These are phyloP conservation scores for Suillus brevipes DNA, from an alignment of 768 basidiomycete genomes.

Conservation along the genomic window DNA sequence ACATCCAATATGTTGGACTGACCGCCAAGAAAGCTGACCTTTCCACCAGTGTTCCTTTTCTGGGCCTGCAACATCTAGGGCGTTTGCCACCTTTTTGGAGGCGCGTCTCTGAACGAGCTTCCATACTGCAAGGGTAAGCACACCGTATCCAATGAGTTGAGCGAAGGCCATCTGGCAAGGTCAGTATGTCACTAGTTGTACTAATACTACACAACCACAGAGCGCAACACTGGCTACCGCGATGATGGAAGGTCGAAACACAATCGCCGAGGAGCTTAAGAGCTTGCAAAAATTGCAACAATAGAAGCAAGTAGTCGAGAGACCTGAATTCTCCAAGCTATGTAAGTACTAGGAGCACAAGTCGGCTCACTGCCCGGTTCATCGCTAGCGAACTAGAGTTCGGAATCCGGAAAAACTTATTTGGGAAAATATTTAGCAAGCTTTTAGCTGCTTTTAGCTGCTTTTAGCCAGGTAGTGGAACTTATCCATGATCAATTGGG, in stretches of 20 bases:
- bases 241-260: not conserved
- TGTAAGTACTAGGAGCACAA: not conserved
- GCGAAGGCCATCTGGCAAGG: not conserved
- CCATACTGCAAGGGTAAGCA: not conserved
- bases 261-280: not conserved
- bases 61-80: slow-evolving; percentile 1
- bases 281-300: not conserved
- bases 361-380: not conserved
- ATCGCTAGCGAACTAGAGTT: not conserved
- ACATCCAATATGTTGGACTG: not conserved
- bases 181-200: not conserved
- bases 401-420: no score
- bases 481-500: not conserved
- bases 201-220: not conserved
- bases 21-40: not conserved
- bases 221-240: not conserved
- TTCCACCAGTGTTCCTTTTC: not conserved
- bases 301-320: not conserved
- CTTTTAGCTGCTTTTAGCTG: no score
- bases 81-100: slow-evolving; percentile 1
- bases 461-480: no score
- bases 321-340: not conserved
- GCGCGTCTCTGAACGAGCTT: not conserved
- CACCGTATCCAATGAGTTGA: not conserved
- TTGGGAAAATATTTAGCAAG: no score